Evolutionary conservation across 2,329 filamentous ascomycete genomes (phyloP), one percentile per base, ranked within the genome.

Genomic region (Coleophoma eucalyptorum): DNA sequence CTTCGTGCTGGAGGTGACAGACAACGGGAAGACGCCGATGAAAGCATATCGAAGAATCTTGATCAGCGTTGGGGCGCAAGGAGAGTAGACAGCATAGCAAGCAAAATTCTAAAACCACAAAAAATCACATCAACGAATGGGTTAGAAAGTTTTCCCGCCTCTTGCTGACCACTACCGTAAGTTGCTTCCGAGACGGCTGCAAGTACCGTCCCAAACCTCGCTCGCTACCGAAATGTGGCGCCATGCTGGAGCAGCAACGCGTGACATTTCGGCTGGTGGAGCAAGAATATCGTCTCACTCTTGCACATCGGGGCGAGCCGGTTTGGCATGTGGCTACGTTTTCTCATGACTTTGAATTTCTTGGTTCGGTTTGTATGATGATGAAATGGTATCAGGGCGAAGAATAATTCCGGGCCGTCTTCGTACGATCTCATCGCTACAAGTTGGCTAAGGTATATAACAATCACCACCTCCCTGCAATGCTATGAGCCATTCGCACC

Each of bases 1-100:
- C 61, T 53, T 79, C 37, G 72, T 80, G 21, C 64, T 80, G 1
- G 72, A 78, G 55, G 74, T 78, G 4, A 72, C 63, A 7, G 72
- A 77, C 49, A 59, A 65, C 18, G 76, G 75, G 1, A 63, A 61
- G 3, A 72, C 72, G 18, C 61, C 64, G 7, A 59, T 80, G 57
- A 77, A 72, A 33, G 73, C 67, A 45, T 79, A 79, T 62, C 68
- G 72, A 48, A 61, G 77, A 13, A 64, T 79, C 16, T 50, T 72
- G 5, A 62, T 71, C 21, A 65, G 70, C 55, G 52, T 55, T 35
- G 33, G 16, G 6, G 43, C 35, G 38, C 26, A 26, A 7, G 26
- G 26, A 26, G 6, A 5, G 26, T 5, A 26, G 26, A 26, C 26
- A 26, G 26, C 10, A 8, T 26, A 26, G 26, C 26, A 5, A 26